Evolutionary conservation across 1,284 basidiomycete genomes (phyloP).

Genomic region (Phlebopus sp.): DNA sequence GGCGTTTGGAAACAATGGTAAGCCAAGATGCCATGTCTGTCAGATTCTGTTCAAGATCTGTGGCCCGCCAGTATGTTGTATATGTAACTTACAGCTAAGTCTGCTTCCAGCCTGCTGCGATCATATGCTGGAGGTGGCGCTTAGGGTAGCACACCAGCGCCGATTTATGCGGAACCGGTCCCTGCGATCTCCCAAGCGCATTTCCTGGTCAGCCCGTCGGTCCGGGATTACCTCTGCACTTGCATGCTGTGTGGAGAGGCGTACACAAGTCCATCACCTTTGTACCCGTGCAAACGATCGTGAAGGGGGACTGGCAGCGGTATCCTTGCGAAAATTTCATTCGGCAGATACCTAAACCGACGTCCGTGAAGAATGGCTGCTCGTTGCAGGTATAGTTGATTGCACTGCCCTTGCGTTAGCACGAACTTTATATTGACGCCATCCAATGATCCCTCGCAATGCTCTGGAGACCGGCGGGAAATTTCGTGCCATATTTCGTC

Average conservation of each 20-base stretch:
- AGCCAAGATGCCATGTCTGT: not conserved
- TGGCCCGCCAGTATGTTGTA: not conserved
- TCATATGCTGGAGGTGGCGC: conserved; percentile 37
- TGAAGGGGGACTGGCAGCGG: conserved; percentile 40
- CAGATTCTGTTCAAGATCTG: not conserved
- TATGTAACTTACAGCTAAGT: not conserved
- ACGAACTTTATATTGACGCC: conserved; percentile 24
- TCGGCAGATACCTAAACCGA: conserved; percentile 32
- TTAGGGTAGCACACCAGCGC: conserved; percentile 40
- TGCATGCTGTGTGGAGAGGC: conserved; percentile 9
- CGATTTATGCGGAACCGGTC: conserved; percentile 40
- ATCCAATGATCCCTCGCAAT: conserved; percentile 37
- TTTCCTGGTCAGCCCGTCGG: conserved; percentile 49
- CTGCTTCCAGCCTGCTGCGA: conserved; percentile 38
- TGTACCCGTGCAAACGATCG: too few relatives aligned
- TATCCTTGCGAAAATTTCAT: conserved; percentile 40
- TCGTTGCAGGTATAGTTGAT: conserved; percentile 33
- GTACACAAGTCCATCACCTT: conserved; percentile 43
- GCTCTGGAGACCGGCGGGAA: conserved; percentile 33
- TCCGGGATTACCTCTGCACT: conserved; percentile 20
- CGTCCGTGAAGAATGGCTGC: conserved; percentile 36
- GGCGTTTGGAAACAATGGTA: not conserved
- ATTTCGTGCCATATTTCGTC: not conserved
- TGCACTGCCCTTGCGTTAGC: not conserved
- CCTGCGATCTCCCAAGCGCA: conserved; percentile 42